Base-by-base conservation (phyloP, 805 yeast species). In the Wickerhamiella nectarea region DNA sequence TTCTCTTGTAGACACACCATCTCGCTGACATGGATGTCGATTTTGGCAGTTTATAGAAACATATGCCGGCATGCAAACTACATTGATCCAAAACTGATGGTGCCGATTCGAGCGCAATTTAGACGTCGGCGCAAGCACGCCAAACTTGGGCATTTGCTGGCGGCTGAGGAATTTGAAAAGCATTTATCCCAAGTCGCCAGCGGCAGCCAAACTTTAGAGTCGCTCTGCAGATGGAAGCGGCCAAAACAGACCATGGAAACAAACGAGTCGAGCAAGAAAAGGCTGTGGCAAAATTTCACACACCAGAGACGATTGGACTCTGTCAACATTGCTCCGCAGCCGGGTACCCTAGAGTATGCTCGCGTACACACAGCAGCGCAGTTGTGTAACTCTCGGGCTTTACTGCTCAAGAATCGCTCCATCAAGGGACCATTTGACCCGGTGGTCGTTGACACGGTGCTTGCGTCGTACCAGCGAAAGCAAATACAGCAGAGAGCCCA, bases 281-380 rank as follows among this genome's bases (percentile, higher is more conserved):
- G 10, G 20, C 39, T 46, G 12, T 50, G 54, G 53, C 34, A 28
- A 12, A 49, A 43, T 38, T 50, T 45, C 12, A 45, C 41, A n/a
- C 38, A 34, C 11, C 33, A 31, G 17, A 51, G 57, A 2, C 43
- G 50, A n/a, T 40, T 44, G 22, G 57, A 53, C 41, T 34, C 4
- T 24, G 50, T 41, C 38, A 53, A 53, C 24, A 9, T 22, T 2
- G 50, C 55, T 6, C 56, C 14, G 20, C 38, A 8, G 24, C 26
- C 5, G 40, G 41, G 11, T 18, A 43, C 33, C 8, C 34, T 40
- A 6, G 29, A 34, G 22, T 18, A 15, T 14, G 17, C 40, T n/a
- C 31, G 36, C 6, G 48, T 45, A 18, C 37, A 41, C 9, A 38
- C 33, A 22, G 33, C 25, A 3, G 48, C 45, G 2, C 19, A 28